These are phyloP conservation scores for Vaucheria bursata DNA, from an alignment of 352 stramenopile species.

Conservation along the genomic window DNA sequence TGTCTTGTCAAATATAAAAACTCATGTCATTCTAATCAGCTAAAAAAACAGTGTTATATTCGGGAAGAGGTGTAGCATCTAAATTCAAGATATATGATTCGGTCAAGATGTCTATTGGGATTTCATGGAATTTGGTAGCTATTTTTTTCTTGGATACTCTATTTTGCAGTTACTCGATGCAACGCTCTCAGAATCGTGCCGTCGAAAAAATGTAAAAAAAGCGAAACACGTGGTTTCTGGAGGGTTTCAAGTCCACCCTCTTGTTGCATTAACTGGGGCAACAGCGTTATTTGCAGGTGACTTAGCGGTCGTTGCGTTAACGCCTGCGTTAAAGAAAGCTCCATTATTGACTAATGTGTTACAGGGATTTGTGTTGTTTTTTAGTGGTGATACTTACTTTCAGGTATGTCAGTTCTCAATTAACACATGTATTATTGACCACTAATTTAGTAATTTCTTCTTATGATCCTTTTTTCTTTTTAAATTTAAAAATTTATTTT, in stretches of 20 bases:
- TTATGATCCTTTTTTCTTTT: no score
- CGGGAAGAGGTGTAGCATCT: no score
- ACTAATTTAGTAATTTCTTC: no score
- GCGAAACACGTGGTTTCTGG: background rate
- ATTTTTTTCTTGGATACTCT: background rate
- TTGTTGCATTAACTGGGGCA: slow-evolving; percentile 21
- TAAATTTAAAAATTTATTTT: background rate
- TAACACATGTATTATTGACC: no score
- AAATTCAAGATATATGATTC: no score
- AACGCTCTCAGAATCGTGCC: slow-evolving; percentile 40
- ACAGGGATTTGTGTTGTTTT: slow-evolving; percentile 45
- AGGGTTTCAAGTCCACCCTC: slow-evolving; percentile 22
- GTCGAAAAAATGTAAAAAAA: background rate
- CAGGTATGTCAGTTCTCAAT: slow-evolving; percentile 18
- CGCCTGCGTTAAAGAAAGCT: slow-evolving; percentile 23
- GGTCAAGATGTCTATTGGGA: no score
- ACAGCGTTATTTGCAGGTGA: slow-evolving; percentile 44
- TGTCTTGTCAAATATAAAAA: no score
- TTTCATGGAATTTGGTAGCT: background rate
- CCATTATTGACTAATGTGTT: slow-evolving; percentile 40
- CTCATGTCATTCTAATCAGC: background rate
- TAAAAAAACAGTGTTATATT: background rate
- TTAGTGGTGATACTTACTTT: slow-evolving; percentile 45
- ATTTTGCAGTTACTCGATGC: slow-evolving; percentile 35
- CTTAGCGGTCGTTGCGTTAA: slow-evolving; percentile 39